These are phyloP conservation scores for Sordaria brevicollis DNA, from an alignment of 495 filamentous ascomycete species.

Conservation along the genomic window DNA sequence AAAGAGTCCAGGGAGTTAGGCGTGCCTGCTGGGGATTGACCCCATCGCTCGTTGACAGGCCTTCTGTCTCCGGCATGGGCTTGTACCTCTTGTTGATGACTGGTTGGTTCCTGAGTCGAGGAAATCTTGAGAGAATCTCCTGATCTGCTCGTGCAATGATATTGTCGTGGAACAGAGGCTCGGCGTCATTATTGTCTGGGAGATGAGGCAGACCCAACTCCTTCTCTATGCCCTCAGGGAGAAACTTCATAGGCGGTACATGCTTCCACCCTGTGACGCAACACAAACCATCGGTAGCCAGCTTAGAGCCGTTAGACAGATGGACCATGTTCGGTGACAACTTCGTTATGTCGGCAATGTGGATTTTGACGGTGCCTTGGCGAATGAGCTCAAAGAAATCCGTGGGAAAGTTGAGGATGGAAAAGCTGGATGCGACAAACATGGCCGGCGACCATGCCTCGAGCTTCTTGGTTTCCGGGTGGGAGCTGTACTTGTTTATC, in stretches of 20 bases:
- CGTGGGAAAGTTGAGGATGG: constrained; percentile 60
- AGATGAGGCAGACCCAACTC: constrained; percentile 36
- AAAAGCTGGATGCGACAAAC: constrained; percentile 50
- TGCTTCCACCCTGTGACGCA: constrained; percentile 62
- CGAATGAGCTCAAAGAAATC: constrained; percentile 54
- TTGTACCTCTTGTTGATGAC: constrained; percentile 31
- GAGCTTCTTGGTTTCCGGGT: constrained; percentile 54
- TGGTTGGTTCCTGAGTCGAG: constrained; percentile 43
- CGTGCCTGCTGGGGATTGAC: constrained; percentile 24
- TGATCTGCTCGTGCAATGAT: constrained; percentile 40
- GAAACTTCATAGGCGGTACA: constrained; percentile 51
- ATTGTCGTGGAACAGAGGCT: constrained; percentile 23
- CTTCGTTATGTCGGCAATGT: constrained; percentile 49
- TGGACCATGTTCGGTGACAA: constrained; percentile 41
- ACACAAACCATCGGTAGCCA: constrained; percentile 55
- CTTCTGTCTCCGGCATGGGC: constrained; percentile 31
- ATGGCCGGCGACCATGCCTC: constrained; percentile 55
- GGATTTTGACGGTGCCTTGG: constrained; percentile 47
- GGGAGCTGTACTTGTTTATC: constrained; percentile 47
- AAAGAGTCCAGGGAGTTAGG: constrained; percentile 39
- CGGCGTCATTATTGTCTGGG: constrained; percentile 2
- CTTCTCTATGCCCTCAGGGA: constrained; percentile 42
- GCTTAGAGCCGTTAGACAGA: constrained; percentile 42
- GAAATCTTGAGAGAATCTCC: constrained; percentile 59
- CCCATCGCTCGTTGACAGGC: constrained; percentile 20